Evolutionary conservation across 345 rosid species (phyloP).

Genomic region (Eucalyptus sideroxylon): DNA sequence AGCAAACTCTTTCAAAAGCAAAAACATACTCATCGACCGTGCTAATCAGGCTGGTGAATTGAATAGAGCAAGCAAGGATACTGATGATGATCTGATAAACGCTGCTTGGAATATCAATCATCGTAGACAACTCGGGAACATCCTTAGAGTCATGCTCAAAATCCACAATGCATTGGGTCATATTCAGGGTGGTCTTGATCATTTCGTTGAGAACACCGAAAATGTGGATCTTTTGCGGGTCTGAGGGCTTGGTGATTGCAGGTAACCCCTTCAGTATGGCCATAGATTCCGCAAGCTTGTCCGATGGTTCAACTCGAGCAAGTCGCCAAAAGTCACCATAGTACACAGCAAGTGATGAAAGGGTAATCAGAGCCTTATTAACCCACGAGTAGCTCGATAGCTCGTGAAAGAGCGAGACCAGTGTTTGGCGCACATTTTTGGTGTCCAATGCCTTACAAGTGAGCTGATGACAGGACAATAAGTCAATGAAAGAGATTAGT

Average conservation of each 20-base stretch:
- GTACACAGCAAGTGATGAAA: not conserved
- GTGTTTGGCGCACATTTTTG: not conserved
- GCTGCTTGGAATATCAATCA: not conserved
- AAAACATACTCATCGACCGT: not conserved
- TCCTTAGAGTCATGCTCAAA: not conserved
- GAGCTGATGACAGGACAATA: not conserved
- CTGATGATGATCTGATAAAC: not conserved
- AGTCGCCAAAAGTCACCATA: constrained; percentile 4
- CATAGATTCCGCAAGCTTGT: not conserved
- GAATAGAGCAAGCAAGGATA: not conserved
- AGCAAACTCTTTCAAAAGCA: not conserved
- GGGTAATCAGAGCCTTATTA: not conserved
- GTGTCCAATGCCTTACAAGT: not conserved
- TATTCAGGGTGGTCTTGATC: not conserved
- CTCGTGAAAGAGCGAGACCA: not conserved
- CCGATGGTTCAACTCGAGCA: not conserved
- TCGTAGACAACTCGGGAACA: not conserved
- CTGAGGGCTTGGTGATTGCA: not conserved
- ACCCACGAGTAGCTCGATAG: not conserved
- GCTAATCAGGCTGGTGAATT: not conserved
- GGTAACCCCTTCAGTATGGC: constrained; percentile 1
- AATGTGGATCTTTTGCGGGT: not conserved
- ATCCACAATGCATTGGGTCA: not conserved
- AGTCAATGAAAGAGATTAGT: not conserved
- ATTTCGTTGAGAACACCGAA: not conserved